Base-by-base conservation (phyloP, 495 filamentous ascomycete genomes). In the Neurospora sp. region DNA sequence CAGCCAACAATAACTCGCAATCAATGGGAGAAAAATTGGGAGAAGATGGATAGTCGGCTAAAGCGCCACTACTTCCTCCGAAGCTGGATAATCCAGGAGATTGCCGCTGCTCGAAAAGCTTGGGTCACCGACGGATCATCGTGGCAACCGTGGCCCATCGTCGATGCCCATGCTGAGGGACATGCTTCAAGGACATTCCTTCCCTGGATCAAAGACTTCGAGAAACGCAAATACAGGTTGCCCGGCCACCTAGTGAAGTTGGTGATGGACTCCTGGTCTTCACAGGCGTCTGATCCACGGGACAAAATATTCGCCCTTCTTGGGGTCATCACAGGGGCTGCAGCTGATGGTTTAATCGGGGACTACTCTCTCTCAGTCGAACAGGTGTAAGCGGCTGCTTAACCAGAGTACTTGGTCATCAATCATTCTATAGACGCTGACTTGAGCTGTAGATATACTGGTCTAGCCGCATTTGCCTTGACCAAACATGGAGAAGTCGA, bases 291-390 rank as follows among this genome's bases (percentile, higher is more conserved):
- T 9, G 77, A 79, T 46, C 79, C 76, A 3, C 69, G 78, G 11
- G 79, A 81, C 68, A 81, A 80, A 38, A 70, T 79, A n/a, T 78
- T 79, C 71, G 74, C 76, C 12, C 70, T 80, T 16, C 73, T 79
- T 20, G 75, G 78, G 2, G 72, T 78, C 18, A 73, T 77, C 7
- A 44, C 42, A n/a, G 72, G 73, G 5, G 75, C 75, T 31, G 75
- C 69, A 12, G 69, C 71, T 9, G 73, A 74, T 37, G 72, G 75
- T n/a, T 39, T 75, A 44, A 40, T 73, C n/a, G 75, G 75, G 10
- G 75, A 78, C 48, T 78, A 78, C 46, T 76, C 59, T 16, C 72
- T 73, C 41, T 74, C 73, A 3, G 68, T 73, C 3, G 75, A 76
- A 38, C 75, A 76, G 37, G 44, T 76, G 73, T 74, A 37, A 22